A percentile compares a stretch with the other conserved stretches of the same genome.
phyloP scores from a whole-genome alignment of 768 basidiomycete species.

The Tephrocybe sp. region DNA sequence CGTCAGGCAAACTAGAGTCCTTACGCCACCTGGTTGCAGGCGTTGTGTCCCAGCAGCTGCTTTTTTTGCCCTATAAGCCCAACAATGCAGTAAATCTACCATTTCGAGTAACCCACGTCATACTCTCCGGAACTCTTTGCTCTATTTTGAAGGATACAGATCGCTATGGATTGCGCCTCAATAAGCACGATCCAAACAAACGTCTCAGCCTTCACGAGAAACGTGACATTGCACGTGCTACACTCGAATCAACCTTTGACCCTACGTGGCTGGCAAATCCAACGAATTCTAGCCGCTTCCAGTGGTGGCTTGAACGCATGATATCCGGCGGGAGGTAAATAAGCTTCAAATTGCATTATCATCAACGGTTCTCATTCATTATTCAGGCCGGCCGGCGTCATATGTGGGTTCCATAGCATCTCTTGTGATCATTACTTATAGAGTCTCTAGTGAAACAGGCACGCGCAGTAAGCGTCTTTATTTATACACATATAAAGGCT shows the following conservation, averaged over 20 bases:
- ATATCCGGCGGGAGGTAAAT: constrained; percentile 24
- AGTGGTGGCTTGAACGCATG: constrained; percentile 23
- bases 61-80: constrained; percentile 42
- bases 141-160: constrained; percentile 19
- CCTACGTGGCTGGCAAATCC: constrained; percentile 33
- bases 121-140: constrained; percentile 35
- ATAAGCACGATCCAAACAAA: constrained; percentile 11
- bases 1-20: neutral
- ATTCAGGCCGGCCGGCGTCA: constrained; percentile 28
- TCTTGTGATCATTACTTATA: neutral
- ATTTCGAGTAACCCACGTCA: constrained; percentile 41
- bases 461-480: constrained; percentile 26
- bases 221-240: constrained; percentile 26
- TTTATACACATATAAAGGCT: neutral
- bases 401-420: constrained; percentile 22
- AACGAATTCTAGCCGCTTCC: constrained; percentile 24
- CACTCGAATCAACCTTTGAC: constrained; percentile 31
- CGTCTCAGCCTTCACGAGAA: constrained; percentile 29
- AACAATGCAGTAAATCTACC: constrained; percentile 33
- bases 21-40: constrained; percentile 23
- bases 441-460: constrained; percentile 28
- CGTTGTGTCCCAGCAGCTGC: constrained; percentile 41
- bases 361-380: neutral
- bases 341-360: neutral
- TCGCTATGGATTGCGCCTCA: constrained; percentile 25